Percentiles rank a stretch among this genome's conserved stretches.
Conservation (phyloP, 495 filamentous ascomycete species). For the Neurospora tetraspora region DNA sequence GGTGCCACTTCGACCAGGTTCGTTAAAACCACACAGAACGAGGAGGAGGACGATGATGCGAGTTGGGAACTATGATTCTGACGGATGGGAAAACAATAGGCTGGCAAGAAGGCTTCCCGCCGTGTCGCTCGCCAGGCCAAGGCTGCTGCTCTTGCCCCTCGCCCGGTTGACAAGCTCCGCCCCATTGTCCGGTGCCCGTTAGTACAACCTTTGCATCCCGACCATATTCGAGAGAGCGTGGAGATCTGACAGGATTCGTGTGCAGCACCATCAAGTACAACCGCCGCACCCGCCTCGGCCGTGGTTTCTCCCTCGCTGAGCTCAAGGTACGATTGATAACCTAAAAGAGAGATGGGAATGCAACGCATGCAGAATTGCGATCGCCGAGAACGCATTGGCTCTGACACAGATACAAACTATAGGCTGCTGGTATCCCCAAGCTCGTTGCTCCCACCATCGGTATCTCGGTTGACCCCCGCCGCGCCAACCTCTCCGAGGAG, state of each 20-base stretch:
- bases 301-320: slow-evolving; percentile 94
- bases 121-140: slow-evolving; percentile 82
- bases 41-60: slow-evolving; percentile 1
- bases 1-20: slow-evolving; percentile 99
- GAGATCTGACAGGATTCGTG: slow-evolving; percentile 22
- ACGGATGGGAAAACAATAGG: slow-evolving; percentile 48
- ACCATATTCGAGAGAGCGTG: not conserved
- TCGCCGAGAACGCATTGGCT: slow-evolving; percentile 6
- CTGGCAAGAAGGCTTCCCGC: slow-evolving; percentile 85
- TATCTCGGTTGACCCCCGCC: slow-evolving; percentile 93
- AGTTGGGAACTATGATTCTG: slow-evolving; percentile 16
- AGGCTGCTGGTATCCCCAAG: slow-evolving; percentile 94
- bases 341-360: not conserved
- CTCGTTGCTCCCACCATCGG: slow-evolving; percentile 90
- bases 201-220: slow-evolving; percentile 7
- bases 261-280: slow-evolving; percentile 75
- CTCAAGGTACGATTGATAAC: slow-evolving; percentile 65
- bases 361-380: not conserved
- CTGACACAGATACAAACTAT: slow-evolving; percentile 1
- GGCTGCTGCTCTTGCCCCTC: slow-evolving; percentile 87
- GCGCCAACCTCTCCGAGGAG: slow-evolving; percentile 92
- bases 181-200: slow-evolving; percentile 87
- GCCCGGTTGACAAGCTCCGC: slow-evolving; percentile 92
- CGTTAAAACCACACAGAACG: slow-evolving; percentile 10
- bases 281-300: slow-evolving; percentile 89